A percentile compares a stretch with the other conserved stretches of the same genome.
These are phyloP conservation scores for Aspergillus indologenus DNA, from an alignment of 495 filamentous ascomycete species.

Conservation along the genomic window DNA sequence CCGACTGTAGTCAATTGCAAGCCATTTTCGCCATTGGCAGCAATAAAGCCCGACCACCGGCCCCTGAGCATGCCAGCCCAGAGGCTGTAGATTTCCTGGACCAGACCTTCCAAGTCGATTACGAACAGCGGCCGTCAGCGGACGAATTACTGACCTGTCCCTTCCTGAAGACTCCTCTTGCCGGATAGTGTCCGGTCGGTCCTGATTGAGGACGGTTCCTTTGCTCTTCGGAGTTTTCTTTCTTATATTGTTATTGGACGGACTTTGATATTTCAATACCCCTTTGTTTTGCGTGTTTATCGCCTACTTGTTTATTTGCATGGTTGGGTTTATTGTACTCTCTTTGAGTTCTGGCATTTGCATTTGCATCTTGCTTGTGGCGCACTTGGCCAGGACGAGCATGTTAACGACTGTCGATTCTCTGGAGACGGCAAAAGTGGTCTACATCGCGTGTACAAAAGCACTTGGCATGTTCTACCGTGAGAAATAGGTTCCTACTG, in stretches of 20 bases:
- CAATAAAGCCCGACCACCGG: conserved; percentile 79
- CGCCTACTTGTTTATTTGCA: background rate
- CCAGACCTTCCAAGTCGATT: conserved; percentile 92
- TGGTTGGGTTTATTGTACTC: background rate
- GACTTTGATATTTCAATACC: conserved; percentile 4
- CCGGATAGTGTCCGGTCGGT: background rate
- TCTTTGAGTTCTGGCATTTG: background rate
- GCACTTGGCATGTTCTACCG: background rate
- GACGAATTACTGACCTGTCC: conserved; percentile 81
- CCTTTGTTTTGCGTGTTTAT: background rate
- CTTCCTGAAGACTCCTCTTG: conserved; percentile 67
- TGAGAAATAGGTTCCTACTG: background rate
- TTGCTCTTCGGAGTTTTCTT: background rate
- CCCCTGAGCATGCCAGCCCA: conserved; percentile 78
- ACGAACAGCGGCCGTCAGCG: conserved; percentile 84
- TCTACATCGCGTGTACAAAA: background rate
- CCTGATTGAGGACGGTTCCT: background rate
- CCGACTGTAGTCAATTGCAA: conserved; percentile 93
- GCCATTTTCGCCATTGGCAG: conserved; percentile 98
- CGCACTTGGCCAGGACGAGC: background rate
- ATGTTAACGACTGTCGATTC: background rate
- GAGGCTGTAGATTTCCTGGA: conserved; percentile 84
- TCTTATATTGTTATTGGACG: background rate
- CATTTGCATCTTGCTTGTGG: background rate
- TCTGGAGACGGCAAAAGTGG: background rate